Percentiles rank a stretch among this genome's conserved stretches.
These are phyloP conservation scores for Cladosporium phlei DNA, from an alignment of 2,329 filamentous ascomycete genomes.

Conservation along the genomic window DNA sequence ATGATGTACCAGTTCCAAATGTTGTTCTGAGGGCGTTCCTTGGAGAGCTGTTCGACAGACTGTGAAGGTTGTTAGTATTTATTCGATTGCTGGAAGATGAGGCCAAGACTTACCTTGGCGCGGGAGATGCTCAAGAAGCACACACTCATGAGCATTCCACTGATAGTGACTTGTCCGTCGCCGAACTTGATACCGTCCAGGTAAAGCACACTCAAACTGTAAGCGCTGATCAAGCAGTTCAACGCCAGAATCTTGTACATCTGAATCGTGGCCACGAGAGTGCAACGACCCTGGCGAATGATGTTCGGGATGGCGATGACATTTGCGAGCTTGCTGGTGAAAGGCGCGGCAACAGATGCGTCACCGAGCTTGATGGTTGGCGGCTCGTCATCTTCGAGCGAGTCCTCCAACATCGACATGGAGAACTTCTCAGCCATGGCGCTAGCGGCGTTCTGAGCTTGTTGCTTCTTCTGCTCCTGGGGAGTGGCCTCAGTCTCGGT, in stretches of 20 bases:
- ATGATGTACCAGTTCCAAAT: conserved; percentile 99
- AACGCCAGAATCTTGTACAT: conserved; percentile 99
- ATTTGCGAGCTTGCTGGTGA: conserved; percentile 95
- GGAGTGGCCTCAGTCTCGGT: conserved; percentile 30
- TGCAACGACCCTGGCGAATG: conserved; percentile 94
- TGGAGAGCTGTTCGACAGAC: conserved; percentile 90
- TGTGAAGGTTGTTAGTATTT: conserved; percentile 33
- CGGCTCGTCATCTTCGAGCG: conserved; percentile 83
- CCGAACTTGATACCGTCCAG: conserved; percentile 99
- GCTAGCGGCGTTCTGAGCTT: conserved; percentile 65
- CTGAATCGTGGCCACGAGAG: conserved; percentile 94
- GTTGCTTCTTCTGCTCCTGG: conserved; percentile 50
- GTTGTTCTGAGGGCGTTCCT: conserved; percentile 95
- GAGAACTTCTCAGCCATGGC: conserved; percentile 83
- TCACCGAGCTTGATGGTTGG: conserved; percentile 96
- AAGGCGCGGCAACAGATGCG: conserved; percentile 92
- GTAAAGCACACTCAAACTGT: conserved; percentile 93
- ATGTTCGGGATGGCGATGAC: conserved; percentile 98
- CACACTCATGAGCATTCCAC: conserved; percentile 98
- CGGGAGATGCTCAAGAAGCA: conserved; percentile 99
- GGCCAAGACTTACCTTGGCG: conserved; percentile 58
- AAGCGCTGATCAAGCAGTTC: conserved; percentile 96
- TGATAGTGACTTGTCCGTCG: conserved; percentile 96
- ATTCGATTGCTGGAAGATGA: not conserved
- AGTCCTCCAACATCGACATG: conserved; percentile 79